These are phyloP conservation scores for Chaetomiaceae sp. DNA, from an alignment of 2,329 filamentous ascomycete genomes.

Conservation along the genomic window DNA sequence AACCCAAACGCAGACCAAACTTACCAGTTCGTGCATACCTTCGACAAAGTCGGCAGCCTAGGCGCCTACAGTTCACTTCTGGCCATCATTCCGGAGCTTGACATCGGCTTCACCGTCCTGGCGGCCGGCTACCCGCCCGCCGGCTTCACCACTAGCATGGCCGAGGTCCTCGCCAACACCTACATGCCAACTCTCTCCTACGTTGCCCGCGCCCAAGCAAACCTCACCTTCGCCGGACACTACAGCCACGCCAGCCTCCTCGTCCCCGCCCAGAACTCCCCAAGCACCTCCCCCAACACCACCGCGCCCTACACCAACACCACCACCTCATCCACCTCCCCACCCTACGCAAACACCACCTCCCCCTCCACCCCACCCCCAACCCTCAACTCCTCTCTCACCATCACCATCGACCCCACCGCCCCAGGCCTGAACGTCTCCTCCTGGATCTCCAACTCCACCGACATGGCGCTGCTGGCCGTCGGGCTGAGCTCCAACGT, in stretches of 20 bases:
- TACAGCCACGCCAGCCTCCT: constrained; percentile 21
- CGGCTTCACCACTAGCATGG: constrained; percentile 26
- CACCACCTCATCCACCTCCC: too few species aligned
- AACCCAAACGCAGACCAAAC: constrained; percentile 14
- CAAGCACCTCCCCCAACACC: not conserved
- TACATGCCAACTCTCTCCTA: constrained; percentile 28
- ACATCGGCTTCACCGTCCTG: constrained; percentile 30
- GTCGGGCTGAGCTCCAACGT: constrained; percentile 23
- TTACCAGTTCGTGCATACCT: constrained; percentile 28
- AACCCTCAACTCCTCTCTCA: constrained; percentile 28
- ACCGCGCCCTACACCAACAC: not conserved
- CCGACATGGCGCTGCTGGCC: constrained; percentile 25
- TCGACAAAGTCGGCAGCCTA: constrained; percentile 31
- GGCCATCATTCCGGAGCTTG: constrained; percentile 31
- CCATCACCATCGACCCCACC: constrained; percentile 23
- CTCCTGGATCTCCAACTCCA: constrained; percentile 32
- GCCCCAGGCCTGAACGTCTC: constrained; percentile 27
- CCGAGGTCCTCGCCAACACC: constrained; percentile 28
- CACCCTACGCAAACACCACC: not conserved
- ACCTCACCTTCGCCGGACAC: constrained; percentile 23
- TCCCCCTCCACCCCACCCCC: not conserved
- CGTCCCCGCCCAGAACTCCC: not conserved
- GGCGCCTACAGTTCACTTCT: constrained; percentile 29
- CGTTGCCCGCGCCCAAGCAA: constrained; percentile 26
- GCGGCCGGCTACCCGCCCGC: constrained; percentile 27